Evolutionary conservation across 129 eudicot species (phyloP).

Genomic region (Ambrosia trifida): DNA sequence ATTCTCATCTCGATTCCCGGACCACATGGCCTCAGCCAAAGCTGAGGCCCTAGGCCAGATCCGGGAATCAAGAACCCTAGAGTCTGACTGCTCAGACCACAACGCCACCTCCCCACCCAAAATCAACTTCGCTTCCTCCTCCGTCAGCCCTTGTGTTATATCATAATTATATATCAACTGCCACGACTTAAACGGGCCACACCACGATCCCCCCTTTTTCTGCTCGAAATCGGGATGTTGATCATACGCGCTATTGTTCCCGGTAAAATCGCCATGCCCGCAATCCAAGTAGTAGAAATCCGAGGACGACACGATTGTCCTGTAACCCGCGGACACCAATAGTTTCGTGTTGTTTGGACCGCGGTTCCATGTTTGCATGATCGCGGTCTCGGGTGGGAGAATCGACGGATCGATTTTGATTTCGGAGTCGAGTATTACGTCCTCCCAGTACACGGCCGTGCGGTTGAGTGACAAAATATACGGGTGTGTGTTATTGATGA

Average conservation of each 20-base stretch:
- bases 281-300: slow-evolving; percentile 86
- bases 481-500: slow-evolving; percentile 61
- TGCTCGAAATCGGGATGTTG: slow-evolving; percentile 53
- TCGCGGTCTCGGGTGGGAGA: slow-evolving; percentile 57
- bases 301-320: slow-evolving; percentile 73
- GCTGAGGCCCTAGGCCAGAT: slow-evolving; percentile 88
- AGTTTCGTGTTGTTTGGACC: slow-evolving; percentile 76
- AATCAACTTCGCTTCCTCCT: slow-evolving; percentile 60
- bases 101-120: slow-evolving; percentile 93
- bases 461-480: slow-evolving; percentile 60
- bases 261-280: slow-evolving; percentile 83
- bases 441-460: slow-evolving; percentile 87
- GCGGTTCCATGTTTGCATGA: slow-evolving; percentile 81
- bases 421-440: slow-evolving; percentile 58
- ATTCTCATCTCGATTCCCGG: slow-evolving; percentile 66
- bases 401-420: slow-evolving; percentile 48
- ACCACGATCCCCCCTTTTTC: slow-evolving; percentile 84
- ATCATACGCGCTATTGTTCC: slow-evolving; percentile 58
- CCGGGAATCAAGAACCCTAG: slow-evolving; percentile 65
- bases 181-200: slow-evolving; percentile 93
- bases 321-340: slow-evolving; percentile 72
- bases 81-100: slow-evolving; percentile 92
- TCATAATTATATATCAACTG: slow-evolving; percentile 85
- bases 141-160: slow-evolving; percentile 59
- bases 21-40: slow-evolving; percentile 80